A percentile compares a stretch with the other conserved stretches of the same genome.
Conservation (phyloP, 2,329 filamentous ascomycete species). For the Cladosporium sp. region DNA sequence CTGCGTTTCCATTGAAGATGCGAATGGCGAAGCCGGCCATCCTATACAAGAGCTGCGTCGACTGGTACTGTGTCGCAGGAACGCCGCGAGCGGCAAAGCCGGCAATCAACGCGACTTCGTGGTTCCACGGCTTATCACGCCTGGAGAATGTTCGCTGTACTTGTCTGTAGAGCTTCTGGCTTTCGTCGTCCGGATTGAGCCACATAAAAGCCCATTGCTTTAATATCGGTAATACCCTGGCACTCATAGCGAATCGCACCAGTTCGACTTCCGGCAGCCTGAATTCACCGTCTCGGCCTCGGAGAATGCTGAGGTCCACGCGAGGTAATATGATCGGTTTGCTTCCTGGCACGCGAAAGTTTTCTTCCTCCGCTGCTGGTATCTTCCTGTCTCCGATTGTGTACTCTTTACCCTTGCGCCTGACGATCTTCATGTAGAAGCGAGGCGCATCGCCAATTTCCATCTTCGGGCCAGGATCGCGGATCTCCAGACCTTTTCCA, state of each 20-base stretch:
- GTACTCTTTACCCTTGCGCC: background rate
- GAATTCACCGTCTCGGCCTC: background rate
- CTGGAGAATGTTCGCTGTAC: background rate
- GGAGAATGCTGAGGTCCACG: slow-evolving; percentile 3
- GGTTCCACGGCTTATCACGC: background rate
- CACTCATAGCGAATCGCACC: slow-evolving; percentile 1
- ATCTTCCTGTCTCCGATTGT: background rate
- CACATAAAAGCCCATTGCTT: slow-evolving; percentile 8
- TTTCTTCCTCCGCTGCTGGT: background rate
- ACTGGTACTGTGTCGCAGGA: background rate
- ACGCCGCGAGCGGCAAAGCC: background rate
- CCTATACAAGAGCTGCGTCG: background rate
- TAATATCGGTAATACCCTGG: background rate
- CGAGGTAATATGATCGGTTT: background rate
- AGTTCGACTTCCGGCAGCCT: background rate
- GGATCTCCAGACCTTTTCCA: background rate
- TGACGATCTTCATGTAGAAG: background rate
- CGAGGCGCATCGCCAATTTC: background rate
- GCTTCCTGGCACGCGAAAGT: slow-evolving; percentile 1
- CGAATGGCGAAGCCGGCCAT: background rate
- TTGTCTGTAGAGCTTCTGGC: background rate
- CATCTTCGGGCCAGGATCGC: background rate
- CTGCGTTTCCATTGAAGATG: background rate
- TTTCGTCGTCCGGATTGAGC: slow-evolving; percentile 3
- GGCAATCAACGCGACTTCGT: background rate